Base-by-base conservation (phyloP, 768 basidiomycete species). In the Pleurotus eryngii region DNA sequence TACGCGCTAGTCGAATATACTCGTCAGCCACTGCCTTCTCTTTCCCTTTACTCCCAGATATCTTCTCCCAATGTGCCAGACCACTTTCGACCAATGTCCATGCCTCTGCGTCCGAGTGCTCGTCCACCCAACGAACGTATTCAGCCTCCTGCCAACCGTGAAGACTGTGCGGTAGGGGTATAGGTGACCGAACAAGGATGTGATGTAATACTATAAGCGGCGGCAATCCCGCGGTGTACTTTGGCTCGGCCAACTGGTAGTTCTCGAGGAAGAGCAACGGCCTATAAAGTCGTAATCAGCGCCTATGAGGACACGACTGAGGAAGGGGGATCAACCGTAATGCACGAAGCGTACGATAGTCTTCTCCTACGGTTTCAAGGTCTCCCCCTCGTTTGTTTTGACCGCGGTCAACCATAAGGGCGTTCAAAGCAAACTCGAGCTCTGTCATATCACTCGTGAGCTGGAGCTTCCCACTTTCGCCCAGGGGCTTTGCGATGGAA, bases 131-230 rank as follows among this genome's bases (percentile, higher is more conserved):
- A 45, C 92, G 84, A 49, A 97, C 91, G 70, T 99, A 99, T 74
- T 98, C 97, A 3, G 89, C 81, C 67, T 98, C 94, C 57, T 91
- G 89, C 96, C 97, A 98, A 0, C 90, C 89, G 66, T 98, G 94
- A 56, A 94, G 70, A 49, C 82, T 80, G 68, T 99, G 93, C 8
- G 97, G 96, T 39, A 98, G 78, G 4, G 89, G 83, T 55, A 92
- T 78, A 0, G 90, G 87, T 1, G 92, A 92, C 8, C 92, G 86
- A 22, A 98, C 95, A 35, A 97, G 79, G 63, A 97, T 89, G 61
- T 97, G 89, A 66, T 98, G 95, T 14, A 98, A 74, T 14, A 98
- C 88, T 62, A 97, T 84, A 18, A 98, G 78, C 4, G 92, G 84
- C 1, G 94, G 86, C n/a, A 98, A 77, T 4, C 90, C 91, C 4